These are phyloP conservation scores for Myxozyma geophila DNA, from an alignment of 805 yeast species.

Conservation along the genomic window DNA sequence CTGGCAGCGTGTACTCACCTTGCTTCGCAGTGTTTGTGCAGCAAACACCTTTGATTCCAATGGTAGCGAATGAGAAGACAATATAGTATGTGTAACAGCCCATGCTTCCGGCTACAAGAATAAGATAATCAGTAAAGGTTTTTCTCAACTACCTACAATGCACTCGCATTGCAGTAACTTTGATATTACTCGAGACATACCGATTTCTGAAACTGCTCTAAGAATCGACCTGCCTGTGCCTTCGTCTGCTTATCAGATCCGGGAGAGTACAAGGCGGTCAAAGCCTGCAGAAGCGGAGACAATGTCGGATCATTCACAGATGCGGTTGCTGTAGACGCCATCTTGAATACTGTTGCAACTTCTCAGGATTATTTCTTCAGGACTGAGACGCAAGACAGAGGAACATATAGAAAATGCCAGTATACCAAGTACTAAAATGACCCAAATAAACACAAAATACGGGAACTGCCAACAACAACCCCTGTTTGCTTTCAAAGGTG, in stretches of 20 bases:
- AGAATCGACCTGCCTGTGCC: slow-evolving; percentile 55
- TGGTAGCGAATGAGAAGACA: slow-evolving; percentile 40
- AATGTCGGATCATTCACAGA: slow-evolving; percentile 22
- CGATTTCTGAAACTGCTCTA: slow-evolving; percentile 80
- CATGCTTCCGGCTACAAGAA: slow-evolving; percentile 60
- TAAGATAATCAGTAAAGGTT: background rate
- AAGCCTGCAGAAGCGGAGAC: slow-evolving; percentile 43
- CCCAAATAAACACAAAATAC: no score
- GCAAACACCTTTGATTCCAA: slow-evolving; percentile 77
- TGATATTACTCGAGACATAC: slow-evolving; percentile 36
- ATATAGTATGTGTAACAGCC: slow-evolving; percentile 61
- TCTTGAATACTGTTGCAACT: background rate
- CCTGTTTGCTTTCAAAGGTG: no score
- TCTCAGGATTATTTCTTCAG: background rate
- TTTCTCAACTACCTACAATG: background rate
- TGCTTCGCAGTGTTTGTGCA: slow-evolving; percentile 88
- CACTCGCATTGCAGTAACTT: no score
- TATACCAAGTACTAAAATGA: no score
- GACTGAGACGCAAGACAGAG: background rate
- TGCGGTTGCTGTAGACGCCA: slow-evolving; percentile 13
- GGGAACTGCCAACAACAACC: no score
- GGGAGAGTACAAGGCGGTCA: slow-evolving; percentile 55
- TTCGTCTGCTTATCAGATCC: slow-evolving; percentile 48
- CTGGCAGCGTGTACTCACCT: slow-evolving; percentile 40
- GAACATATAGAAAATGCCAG: background rate